These are phyloP conservation scores for Malassezia cuniculi DNA, from an alignment of 1,284 basidiomycete species.

Conservation along the genomic window DNA sequence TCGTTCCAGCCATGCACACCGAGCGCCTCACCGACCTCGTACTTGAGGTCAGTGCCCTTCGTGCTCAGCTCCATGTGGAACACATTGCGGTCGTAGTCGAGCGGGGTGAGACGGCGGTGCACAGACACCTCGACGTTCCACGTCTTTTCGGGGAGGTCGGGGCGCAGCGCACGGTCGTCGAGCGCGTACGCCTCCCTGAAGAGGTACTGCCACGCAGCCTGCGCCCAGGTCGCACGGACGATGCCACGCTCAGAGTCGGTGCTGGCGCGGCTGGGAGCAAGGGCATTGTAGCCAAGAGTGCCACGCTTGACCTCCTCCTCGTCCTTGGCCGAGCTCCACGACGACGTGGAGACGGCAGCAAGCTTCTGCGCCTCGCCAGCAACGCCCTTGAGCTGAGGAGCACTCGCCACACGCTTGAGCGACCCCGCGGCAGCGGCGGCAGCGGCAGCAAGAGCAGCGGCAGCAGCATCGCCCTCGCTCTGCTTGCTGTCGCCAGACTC, in stretches of 20 bases:
- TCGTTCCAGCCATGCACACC: slow-evolving; percentile 98
- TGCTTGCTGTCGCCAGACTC: slow-evolving; percentile 15
- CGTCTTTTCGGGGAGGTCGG: slow-evolving; percentile 76
- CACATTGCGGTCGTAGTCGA: slow-evolving; percentile 92
- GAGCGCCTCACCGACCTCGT: slow-evolving; percentile 89
- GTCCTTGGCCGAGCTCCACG: slow-evolving; percentile 10
- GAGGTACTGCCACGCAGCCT: slow-evolving; percentile 42
- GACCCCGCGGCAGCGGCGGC: too few species aligned
- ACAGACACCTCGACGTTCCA: slow-evolving; percentile 86
- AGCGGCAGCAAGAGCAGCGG: too few species aligned
- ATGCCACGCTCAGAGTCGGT: slow-evolving; percentile 16
- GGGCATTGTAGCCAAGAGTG: slow-evolving; percentile 18
- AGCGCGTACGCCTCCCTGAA: slow-evolving; percentile 44
- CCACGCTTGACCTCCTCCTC: slow-evolving; percentile 23
- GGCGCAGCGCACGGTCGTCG: slow-evolving; percentile 49
- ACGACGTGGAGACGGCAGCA: slow-evolving; percentile 33
- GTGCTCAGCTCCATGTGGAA: slow-evolving; percentile 97
- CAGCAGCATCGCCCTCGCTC: too few species aligned
- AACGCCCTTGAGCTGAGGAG: slow-evolving; percentile 37
- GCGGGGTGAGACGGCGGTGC: slow-evolving; percentile 83
- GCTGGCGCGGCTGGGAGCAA: slow-evolving; percentile 17
- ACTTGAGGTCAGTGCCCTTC: slow-evolving; percentile 78
- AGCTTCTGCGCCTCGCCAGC: slow-evolving; percentile 22
- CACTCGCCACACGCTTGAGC: too few species aligned
- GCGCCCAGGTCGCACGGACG: slow-evolving; percentile 33